Percentiles rank a stretch among this genome's conserved stretches.
These are phyloP conservation scores for Rubia peregrina DNA, from an alignment of 305 asterid genomes.

Conservation along the genomic window DNA sequence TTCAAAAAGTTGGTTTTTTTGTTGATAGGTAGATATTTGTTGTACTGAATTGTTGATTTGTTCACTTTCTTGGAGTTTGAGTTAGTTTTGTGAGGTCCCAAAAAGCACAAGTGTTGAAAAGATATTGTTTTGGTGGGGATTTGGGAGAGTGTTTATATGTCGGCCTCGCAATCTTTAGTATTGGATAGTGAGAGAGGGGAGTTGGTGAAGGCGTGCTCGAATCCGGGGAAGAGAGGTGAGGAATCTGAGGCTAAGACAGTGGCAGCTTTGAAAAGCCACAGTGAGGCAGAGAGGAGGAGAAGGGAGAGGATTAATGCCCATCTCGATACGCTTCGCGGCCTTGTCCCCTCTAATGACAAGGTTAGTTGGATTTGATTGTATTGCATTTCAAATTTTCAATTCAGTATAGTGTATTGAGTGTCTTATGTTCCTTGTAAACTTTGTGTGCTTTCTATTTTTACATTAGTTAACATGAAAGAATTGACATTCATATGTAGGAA, in stretches of 20 bases:
- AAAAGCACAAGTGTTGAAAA: constrained; percentile 11
- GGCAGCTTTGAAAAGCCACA: constrained; percentile 75
- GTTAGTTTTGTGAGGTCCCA: constrained; percentile 7
- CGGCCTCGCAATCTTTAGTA: constrained; percentile 34
- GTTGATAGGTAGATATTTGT: not conserved
- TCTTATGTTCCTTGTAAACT: not conserved
- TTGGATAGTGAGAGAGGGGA: constrained; percentile 53
- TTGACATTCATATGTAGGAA: not conserved
- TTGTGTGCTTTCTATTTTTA: not conserved
- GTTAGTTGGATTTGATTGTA: constrained; percentile 27
- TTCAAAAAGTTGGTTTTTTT: not conserved
- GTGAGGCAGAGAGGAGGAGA: constrained; percentile 83
- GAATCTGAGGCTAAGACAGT: constrained; percentile 37
- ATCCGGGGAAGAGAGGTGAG: constrained; percentile 33
- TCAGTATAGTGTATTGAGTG: not conserved
- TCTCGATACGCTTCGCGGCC: constrained; percentile 51
- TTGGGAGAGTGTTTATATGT: constrained; percentile 28
- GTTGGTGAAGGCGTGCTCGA: constrained; percentile 39
- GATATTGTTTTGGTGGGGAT: constrained; percentile 22
- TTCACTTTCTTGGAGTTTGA: constrained; percentile 10
- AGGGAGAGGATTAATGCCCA: constrained; percentile 81
- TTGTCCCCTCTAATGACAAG: constrained; percentile 60
- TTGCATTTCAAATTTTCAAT: not conserved
- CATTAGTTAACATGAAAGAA: not conserved
- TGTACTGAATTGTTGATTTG: constrained; percentile 7